Base-by-base conservation (phyloP, 2,329 filamentous ascomycete genomes). In the Fusarium siculi region DNA sequence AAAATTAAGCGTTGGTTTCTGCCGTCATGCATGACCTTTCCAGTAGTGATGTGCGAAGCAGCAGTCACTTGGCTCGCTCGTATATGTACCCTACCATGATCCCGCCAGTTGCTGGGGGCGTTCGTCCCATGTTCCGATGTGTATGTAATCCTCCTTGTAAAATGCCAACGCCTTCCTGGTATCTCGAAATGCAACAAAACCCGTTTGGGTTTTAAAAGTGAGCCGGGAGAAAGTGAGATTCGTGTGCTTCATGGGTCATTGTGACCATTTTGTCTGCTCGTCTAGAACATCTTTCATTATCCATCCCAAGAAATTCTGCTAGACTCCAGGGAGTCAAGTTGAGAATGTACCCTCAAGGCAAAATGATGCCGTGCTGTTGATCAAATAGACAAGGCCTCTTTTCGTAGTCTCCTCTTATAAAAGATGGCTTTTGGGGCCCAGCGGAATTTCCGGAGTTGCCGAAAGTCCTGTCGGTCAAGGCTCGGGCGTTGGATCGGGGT, bases 401-500 rank as follows among this genome's bases (percentile, higher is more conserved):
- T 18, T 40, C 34, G 19, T 40, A 40, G 8, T 30, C 50, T n/a
- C 50, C n/a, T 42, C 50, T 42, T 30, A n/a, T 28, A 6, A n/a
- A 28, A 30, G 25, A n/a, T 30, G 36, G 36, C 36, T 19, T 30
- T 40, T 40, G 6, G 50, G 30, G 50, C 15, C 19, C 19, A 14
- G 19, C 36, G 19, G 8, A 54, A 42, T n/a, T 54, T 42, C 36
- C 25, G 14, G 15, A n/a, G 36, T 40, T 61, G 55, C 64, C 61
- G 39, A 42, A 42, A 46, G 21, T 52, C 28, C 40, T 34, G 34
- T 47, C 28, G 30, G 43, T 72, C 53, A 72, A 36, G 32, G 42
- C 46, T 75, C 72, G 30, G 70, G 42, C 34, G 76, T 81, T 2
- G 88, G 88, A 74, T 92, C 89, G 7, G 90, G 89, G 75, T 92